Evolutionary conservation across 1,284 basidiomycete genomes (phyloP), one percentile per base, ranked within the genome.

Genomic region (Cutaneotrichosporon arboriforme): DNA sequence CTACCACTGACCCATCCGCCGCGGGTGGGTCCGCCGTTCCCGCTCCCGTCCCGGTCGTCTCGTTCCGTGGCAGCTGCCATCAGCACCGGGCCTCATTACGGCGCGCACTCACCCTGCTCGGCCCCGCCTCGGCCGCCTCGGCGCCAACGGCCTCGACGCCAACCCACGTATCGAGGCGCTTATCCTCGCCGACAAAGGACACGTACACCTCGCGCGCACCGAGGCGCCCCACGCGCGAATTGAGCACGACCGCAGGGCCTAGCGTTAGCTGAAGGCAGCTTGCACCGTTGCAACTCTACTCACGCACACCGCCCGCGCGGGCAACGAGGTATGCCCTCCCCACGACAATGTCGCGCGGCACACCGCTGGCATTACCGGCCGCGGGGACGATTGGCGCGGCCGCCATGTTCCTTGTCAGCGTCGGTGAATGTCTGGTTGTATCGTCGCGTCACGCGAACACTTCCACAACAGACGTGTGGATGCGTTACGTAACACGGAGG

Each of bases 101-200:
- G n/a, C n/a, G n/a, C n/a, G 14, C 48, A 42, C 10, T 14, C 14
- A 35, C 21, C 33, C 15, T 22, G 33, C 56, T 58, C 26, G 52
- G 53, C 20, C 42, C 52, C 8, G 50, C 45, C 10, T 44, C 40
- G 13, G 52, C 37, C 8, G 62, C 56, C 42, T 64, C 58, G 17
- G 55, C 54, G 1, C 63, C 65, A 1, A 72, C 46, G 2, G 65
- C 54, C 1, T 23, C 34, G 54, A 79, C 78, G 1, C 78, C 72
- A 14, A 88, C 76, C 88, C 87, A 89, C 63, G 84, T 82, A 69
- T 89, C 87, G 59, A 88, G 75, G 14, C 86, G 79, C 71, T 87
- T 87, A 76, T 90, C 87, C 47, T 70, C 58, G 9, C 69, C 69
- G 0, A 58, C 49, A 47, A 66, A 74, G 15, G 66, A 59, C 23